Evolutionary conservation across 2,329 filamentous ascomycete genomes (phyloP).

Genomic region (Stachybotrys elegans): DNA sequence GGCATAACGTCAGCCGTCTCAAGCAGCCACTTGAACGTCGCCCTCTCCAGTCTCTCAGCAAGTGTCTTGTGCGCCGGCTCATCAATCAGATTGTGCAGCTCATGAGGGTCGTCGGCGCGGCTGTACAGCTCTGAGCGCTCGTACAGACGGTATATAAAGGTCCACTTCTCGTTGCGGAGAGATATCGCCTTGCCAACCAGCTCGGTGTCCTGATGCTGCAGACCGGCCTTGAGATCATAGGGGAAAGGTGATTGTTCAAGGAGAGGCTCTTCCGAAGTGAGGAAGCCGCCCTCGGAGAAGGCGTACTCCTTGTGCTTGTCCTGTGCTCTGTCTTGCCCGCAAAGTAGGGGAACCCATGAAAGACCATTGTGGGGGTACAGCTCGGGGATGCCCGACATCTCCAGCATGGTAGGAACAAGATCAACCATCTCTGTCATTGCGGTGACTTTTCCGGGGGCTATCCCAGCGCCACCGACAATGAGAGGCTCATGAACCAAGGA

Average conservation of each 20-base stretch:
- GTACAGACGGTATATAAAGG: conserved; percentile 39
- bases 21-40: conserved; percentile 32
- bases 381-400: conserved; percentile 31
- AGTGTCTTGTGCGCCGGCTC: conserved; percentile 16
- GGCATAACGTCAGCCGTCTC: conserved; percentile 29
- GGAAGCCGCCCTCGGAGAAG: conserved; percentile 39
- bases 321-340: conserved; percentile 12
- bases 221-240: conserved; percentile 38
- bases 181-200: conserved; percentile 38
- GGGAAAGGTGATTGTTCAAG: conserved; percentile 37
- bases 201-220: conserved; percentile 39
- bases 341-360: conserved; percentile 25
- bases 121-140: conserved; percentile 39
- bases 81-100: conserved; percentile 32
- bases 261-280: conserved; percentile 37
- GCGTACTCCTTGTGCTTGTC: conserved; percentile 31
- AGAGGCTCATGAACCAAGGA: conserved; percentile 37
- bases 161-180: conserved; percentile 30
- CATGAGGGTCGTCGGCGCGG: conserved; percentile 28
- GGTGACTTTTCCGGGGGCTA: conserved; percentile 27
- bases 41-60: conserved; percentile 20
- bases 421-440: conserved; percentile 41
- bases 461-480: conserved; percentile 34
- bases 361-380: conserved; percentile 34
- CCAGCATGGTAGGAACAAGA: conserved; percentile 36